Percentiles rank a stretch among this genome's conserved stretches.
phyloP scores from a whole-genome alignment of 495 filamentous ascomycete genomes.

The Aspergillus diversus region DNA sequence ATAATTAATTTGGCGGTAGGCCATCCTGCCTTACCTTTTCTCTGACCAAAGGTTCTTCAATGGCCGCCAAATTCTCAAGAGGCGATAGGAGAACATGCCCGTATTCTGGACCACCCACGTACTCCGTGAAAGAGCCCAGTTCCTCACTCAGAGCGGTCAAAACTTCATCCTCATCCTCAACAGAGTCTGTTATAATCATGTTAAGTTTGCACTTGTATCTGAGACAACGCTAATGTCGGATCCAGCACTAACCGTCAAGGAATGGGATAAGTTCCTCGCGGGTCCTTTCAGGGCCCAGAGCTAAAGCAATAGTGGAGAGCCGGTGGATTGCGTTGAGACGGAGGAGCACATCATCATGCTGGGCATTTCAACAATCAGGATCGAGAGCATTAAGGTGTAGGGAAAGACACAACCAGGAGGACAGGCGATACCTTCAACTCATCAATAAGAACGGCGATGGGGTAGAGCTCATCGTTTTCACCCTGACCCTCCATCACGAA shows the following conservation, averaged over 20 bases:
- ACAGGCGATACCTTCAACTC: constrained; percentile 82
- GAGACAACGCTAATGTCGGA: constrained; percentile 15
- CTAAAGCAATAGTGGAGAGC: constrained; percentile 95
- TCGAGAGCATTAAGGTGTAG: constrained; percentile 6
- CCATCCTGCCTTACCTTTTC: constrained; percentile 71
- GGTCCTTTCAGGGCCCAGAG: constrained; percentile 91
- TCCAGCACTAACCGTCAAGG: constrained; percentile 75
- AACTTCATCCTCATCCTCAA: constrained; percentile 98
- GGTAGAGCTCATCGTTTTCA: constrained; percentile 95
- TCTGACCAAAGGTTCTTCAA: constrained; percentile 94
- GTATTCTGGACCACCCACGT: constrained; percentile 91
- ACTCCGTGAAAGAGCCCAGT: constrained; percentile 94
- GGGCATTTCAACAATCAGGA: constrained; percentile 31
- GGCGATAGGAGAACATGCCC: constrained; percentile 96
- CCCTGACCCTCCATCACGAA: constrained; percentile 69
- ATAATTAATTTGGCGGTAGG: constrained; percentile 14
- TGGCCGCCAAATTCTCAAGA: constrained; percentile 95
- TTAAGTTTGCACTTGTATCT: constrained; percentile 29
- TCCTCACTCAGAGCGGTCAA: constrained; percentile 96
- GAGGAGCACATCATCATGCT: constrained; percentile 98
- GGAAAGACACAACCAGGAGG: constrained; percentile 2
- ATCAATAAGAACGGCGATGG: constrained; percentile 98
- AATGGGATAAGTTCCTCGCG: constrained; percentile 98
- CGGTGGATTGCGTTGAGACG: constrained; percentile 98
- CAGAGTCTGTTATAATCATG: constrained; percentile 70